These are phyloP conservation scores for Breviolum minutum DNA, from an alignment of 73 alveolate genomes.

Conservation along the genomic window DNA sequence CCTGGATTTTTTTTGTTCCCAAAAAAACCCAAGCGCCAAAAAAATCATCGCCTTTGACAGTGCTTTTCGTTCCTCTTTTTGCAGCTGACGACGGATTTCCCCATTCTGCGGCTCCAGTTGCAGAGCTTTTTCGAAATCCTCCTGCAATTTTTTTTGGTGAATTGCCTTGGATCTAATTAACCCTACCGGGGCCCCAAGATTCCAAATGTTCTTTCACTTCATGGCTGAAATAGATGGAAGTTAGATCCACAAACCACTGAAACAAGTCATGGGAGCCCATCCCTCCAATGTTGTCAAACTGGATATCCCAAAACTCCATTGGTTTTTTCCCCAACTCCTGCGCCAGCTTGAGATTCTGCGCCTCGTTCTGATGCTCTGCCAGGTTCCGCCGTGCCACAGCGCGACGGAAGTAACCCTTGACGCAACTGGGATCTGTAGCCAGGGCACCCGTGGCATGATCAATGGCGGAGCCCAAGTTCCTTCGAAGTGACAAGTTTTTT, in stretches of 20 bases:
- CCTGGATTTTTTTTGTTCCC: background rate
- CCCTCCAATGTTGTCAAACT: no score
- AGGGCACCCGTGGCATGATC: slow-evolving; percentile 89
- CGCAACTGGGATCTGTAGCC: slow-evolving; percentile 5
- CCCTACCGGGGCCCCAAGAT: no score
- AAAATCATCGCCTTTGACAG: background rate
- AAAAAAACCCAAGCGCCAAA: no score
- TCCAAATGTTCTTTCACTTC: no score
- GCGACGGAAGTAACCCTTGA: slow-evolving; percentile 65
- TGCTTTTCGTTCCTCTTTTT: slow-evolving; percentile 1
- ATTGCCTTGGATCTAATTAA: no score
- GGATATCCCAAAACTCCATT: no score
- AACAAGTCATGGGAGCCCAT: no score
- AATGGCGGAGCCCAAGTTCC: slow-evolving; percentile 52
- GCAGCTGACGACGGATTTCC: slow-evolving; percentile 46
- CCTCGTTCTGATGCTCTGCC: slow-evolving; percentile 52
- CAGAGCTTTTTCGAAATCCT: slow-evolving; percentile 57
- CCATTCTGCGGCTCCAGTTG: slow-evolving; percentile 29
- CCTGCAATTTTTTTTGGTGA: no score
- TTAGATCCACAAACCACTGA: no score
- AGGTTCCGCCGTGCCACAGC: slow-evolving; percentile 63
- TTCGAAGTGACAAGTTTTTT: background rate
- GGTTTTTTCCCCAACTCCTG: no score
- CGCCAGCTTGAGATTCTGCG: slow-evolving; percentile 32
- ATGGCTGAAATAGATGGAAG: no score